Conservation (phyloP, 2,329 filamentous ascomycete genomes). For the Botrytis medusae region DNA sequence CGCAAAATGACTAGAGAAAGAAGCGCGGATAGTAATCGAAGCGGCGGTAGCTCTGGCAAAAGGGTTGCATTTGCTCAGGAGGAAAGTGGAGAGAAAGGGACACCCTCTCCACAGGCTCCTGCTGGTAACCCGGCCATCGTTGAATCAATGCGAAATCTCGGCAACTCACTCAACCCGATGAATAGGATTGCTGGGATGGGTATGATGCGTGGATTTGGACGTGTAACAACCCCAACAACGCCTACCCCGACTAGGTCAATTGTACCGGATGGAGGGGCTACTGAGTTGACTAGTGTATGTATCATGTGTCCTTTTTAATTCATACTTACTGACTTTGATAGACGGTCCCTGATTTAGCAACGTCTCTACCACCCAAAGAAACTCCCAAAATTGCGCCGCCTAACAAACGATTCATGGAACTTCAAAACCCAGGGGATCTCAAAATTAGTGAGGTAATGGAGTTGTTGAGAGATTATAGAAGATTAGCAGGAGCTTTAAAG, state of each 20-base stretch:
- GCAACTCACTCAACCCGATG: conserved; percentile 80
- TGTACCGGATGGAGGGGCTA: conserved; percentile 50
- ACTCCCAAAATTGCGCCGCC: conserved; percentile 61
- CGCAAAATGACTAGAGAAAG: conserved; percentile 63
- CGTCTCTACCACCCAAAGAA: conserved; percentile 55
- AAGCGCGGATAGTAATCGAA: conserved; percentile 72
- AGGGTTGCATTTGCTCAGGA: conserved; percentile 54
- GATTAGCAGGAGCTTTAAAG: conserved; percentile 64
- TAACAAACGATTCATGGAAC: conserved; percentile 70
- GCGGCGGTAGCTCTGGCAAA: conserved; percentile 58
- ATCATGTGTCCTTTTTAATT: neutral
- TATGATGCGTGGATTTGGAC: conserved; percentile 73
- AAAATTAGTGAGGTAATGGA: conserved; percentile 71
- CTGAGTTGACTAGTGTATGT: conserved; percentile 56
- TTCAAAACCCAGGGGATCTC: conserved; percentile 68
- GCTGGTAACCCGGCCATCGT: conserved; percentile 62
- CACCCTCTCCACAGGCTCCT: conserved; percentile 38
- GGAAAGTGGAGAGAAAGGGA: conserved; percentile 42
- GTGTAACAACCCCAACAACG: conserved; percentile 44
- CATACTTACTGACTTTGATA: conserved; percentile 35
- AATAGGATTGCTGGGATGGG: conserved; percentile 73
- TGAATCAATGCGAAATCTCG: conserved; percentile 78
- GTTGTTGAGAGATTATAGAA: conserved; percentile 71
- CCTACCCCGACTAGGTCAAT: conserved; percentile 43
- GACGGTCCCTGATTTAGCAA: conserved; percentile 62